These are phyloP conservation scores for Aspergillus baeticus DNA, from an alignment of 495 filamentous ascomycete species.

Conservation along the genomic window DNA sequence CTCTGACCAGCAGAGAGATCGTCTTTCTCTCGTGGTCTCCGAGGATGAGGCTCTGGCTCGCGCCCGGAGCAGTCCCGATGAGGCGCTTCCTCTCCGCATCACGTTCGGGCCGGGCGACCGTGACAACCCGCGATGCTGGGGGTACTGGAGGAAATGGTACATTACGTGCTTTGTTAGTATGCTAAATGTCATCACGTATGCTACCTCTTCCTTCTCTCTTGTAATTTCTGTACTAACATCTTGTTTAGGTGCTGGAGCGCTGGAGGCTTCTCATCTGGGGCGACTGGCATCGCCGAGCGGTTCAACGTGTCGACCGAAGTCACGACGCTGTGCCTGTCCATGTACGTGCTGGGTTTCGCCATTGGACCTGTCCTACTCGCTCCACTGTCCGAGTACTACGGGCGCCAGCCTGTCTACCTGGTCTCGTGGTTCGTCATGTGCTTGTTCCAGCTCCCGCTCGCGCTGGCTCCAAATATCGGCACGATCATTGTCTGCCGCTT, in stretches of 20 bases:
- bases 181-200: conserved; percentile 44
- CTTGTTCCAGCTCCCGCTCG: conserved; percentile 59
- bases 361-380: conserved; percentile 58
- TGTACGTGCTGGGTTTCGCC: conserved; percentile 53
- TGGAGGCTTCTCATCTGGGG: conserved; percentile 42
- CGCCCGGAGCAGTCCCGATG: conserved; percentile 24
- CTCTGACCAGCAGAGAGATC: conserved; percentile 16
- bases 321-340: conserved; percentile 48
- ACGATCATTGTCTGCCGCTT: conserved; percentile 59
- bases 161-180: conserved; percentile 40
- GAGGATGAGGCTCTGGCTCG: conserved; percentile 31
- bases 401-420: conserved; percentile 55
- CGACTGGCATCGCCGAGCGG: conserved; percentile 33
- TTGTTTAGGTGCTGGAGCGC: conserved; percentile 37
- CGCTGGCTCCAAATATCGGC: conserved; percentile 51
- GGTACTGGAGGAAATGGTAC: conserved; percentile 46
- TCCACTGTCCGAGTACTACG: conserved; percentile 65
- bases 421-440: conserved; percentile 59
- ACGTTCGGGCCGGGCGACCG: conserved; percentile 36
- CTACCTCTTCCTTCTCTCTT: neutral
- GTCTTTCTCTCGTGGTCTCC: conserved; percentile 18
- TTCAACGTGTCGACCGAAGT: conserved; percentile 43
- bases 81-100: conserved; percentile 30
- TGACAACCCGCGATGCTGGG: conserved; percentile 49
- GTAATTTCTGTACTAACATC: neutral